Evolutionary conservation across 202 grass and related monocot genomes (phyloP), one percentile per base, ranked within the genome.

Genomic region (Dendrocalamus latiflorus): DNA sequence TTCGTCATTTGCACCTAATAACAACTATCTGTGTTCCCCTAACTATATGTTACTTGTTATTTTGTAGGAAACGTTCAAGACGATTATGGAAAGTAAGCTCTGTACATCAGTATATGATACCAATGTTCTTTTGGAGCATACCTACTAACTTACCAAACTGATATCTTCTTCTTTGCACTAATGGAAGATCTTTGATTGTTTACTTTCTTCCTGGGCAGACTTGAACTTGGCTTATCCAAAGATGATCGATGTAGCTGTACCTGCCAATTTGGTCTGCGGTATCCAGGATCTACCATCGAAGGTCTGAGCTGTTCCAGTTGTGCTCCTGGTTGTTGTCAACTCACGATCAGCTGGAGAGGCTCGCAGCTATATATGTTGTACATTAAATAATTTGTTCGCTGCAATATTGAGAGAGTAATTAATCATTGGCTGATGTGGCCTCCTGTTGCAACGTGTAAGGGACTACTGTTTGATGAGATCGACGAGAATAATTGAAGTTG

Each of bases 41-140:
- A 28, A 88, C 22, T 34, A 36, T 41, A 57, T 72, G 62, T 57
- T 54, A 1, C 39, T n/a, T 74, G 37, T 75, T 74, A 60, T 44
- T 42, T 70, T 87, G 36, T 54, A 98, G 96, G 93, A 95, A 79
- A 88, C 89, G 37, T 98, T 98, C 81, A 90, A 92, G 78, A 76
- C 68, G 2, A 92, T 98, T 56, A 98, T 98, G 96, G 87, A 81
- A 74, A 95, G 96, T 98, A 90, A 95, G 93, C 74, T 37, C 55
- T 9, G 39, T 39, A 18, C 17, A 59, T 59, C 9, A 13, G 6
- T 57, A 69, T 69, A 43, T 58, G 18, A 54, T 77, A 68, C 33
- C 9, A 36, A 64, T 51, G 50, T 84, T 79, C 28, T 33, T 61
- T 61, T n/a, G 21, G 50, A 39, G 15, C 60, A n/a, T 61, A 3